Evolutionary conservation across 176 grass and related monocot species (phyloP).

Genomic region (Leersia perrieri): DNA sequence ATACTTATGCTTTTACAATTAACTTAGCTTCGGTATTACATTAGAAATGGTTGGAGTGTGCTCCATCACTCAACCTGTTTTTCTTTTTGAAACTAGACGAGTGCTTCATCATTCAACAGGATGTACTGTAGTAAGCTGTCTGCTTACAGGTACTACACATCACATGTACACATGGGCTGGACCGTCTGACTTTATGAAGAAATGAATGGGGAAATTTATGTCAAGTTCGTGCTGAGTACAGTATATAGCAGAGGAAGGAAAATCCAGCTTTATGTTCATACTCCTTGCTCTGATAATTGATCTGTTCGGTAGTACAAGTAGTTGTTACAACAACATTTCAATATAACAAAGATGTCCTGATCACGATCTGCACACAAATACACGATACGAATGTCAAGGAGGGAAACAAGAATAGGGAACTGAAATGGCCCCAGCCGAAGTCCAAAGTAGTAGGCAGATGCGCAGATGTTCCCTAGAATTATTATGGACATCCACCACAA

Average conservation of each 20-base stretch:
- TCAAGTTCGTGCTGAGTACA: slow-evolving; percentile 1
- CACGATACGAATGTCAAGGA: not conserved
- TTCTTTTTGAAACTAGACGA: no score
- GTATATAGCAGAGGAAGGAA: not conserved
- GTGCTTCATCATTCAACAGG: slow-evolving; percentile 5
- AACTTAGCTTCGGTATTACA: not conserved
- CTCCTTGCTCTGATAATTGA: not conserved
- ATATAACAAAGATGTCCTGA: not conserved
- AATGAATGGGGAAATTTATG: slow-evolving; percentile 32
- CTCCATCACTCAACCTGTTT: not conserved
- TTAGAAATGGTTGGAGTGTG: not conserved
- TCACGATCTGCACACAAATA: no score
- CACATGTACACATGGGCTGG: slow-evolving; percentile 8
- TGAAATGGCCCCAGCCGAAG: not conserved
- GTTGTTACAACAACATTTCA: not conserved
- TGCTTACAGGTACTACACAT: not conserved
- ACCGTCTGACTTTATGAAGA: slow-evolving; percentile 1
- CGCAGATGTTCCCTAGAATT: no score
- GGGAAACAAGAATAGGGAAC: not conserved
- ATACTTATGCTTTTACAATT: not conserved
- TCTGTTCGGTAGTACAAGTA: not conserved
- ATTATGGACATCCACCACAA: no score
- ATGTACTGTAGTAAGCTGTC: not conserved
- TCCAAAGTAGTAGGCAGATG: no score
- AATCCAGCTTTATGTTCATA: not conserved